Base-by-base conservation (phyloP, 345 rosid genomes). In the Hibiscus tridactylites region DNA sequence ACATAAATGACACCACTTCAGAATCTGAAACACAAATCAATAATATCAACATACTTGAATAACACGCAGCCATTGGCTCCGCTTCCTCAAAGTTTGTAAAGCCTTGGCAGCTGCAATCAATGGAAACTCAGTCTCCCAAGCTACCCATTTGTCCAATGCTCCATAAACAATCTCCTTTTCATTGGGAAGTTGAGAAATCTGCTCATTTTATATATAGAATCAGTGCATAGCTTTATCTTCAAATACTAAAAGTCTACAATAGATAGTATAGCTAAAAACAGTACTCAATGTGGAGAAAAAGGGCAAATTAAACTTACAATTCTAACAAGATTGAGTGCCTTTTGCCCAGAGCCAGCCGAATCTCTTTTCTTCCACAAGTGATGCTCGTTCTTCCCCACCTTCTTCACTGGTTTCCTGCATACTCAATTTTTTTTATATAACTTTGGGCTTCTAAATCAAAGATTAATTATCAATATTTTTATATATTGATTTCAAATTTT, bases 101-200 rank as follows among this genome's bases (percentile, higher is more conserved):
- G 95, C 95, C 62, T 91, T 90, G 28, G 93, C 88, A 33, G 83
- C 88, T 3, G 97, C 95, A 76, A 90, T 75, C 70, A 88, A 60
- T 0, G 97, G 98, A 81, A 94, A 94, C 63, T 91, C 97, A 42
- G 79, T 70, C 76, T 94, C 97, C 97, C 98, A 91, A 71, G 91
- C 96, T 54, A 70, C 76, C 96, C 97, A 91, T 78, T 90, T 90
- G 76, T 94, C 83, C 68, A 91, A 81, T 65, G 95, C 93, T 60
- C 88, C 87, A 82, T 88, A 94, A 69, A 91, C 96, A 72, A 83
- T 83, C 59, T 91, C 91, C 84, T 90, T 94, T 67, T 88, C 96
- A 56, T 85, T 80, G 29, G 97, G 95, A 74, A 90, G 88, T 70
- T 85, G 90, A 74, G 88, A 85, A 78, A 94, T 79, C 97, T 94